Base-by-base conservation (phyloP, 176 grass and related monocot genomes). In the Ananas comosus region DNA sequence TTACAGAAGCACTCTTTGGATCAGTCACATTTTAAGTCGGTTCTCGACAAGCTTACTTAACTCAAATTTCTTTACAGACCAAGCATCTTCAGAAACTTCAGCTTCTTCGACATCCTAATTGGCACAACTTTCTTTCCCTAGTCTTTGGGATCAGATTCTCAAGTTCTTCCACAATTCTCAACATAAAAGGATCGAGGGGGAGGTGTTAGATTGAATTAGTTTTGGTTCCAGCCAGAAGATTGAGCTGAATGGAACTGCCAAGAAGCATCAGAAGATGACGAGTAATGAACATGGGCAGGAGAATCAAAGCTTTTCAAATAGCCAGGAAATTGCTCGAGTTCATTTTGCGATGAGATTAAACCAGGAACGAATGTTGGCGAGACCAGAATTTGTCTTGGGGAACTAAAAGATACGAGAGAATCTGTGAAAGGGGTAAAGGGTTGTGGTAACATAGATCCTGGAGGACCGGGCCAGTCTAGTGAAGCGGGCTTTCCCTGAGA, bases 381-480 rank as follows among this genome's bases (percentile, higher is more conserved):
- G 56, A 24, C 12, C 19, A 28, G 14, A 61, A 47, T 61, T 16
- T 58, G 53, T 11, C 28, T 1, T 3, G 57, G 21, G 12, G 57
- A 5, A 64, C 13, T 23, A 48, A 42, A 67, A 29, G 27, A 53
- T 19, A 13, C 2, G 3, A 14, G 13, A 12, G 48, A 13, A 2
- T 49, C 12, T 66, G 2, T 17, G 24, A 72, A 23, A 25, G 14
- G 11, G 49, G 25, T 42, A 48, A 22, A 16, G 21, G 49, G 77
- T 48, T 78, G 74, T 10, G 73, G 19, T 66, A 53, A 3, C 50
- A 64, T 16, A 68, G 84, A 89, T 63, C 76, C 82, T 69, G 80
- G 80, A 64, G 77, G 80, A 69, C 77, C 77, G 17, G 47, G 61
- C 80, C 83, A 81, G 65, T n/a, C 59, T 64, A 48, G 22, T n/a